Conservation (phyloP, 371 early-diverging fungal genomes). For the Mortierella sp. region DNA sequence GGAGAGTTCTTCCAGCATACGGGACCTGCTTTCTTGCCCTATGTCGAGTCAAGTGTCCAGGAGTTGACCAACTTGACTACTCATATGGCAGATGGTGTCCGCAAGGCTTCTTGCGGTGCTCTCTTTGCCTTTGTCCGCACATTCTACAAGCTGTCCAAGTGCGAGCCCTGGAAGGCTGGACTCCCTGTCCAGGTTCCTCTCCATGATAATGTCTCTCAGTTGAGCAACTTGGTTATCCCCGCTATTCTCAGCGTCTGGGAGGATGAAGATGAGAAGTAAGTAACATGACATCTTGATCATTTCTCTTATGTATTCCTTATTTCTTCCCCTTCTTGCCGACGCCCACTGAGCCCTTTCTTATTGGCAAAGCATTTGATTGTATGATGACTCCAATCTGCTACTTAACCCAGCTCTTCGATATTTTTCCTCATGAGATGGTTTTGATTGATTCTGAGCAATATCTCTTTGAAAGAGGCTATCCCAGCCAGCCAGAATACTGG, state of each 20-base stretch:
- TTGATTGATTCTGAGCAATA: conserved; percentile 33
- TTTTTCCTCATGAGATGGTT: conserved; percentile 40
- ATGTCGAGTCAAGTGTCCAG: conserved; percentile 73
- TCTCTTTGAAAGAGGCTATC: background rate
- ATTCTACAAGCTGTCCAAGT: conserved; percentile 71
- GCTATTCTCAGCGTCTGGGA: conserved; percentile 75
- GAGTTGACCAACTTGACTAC: conserved; percentile 70
- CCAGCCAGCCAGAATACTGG: background rate
- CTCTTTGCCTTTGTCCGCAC: conserved; percentile 84
- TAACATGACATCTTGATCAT: conserved; percentile 1
- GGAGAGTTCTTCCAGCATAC: conserved; percentile 89
- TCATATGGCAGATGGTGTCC: conserved; percentile 85
- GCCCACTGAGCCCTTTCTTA: background rate
- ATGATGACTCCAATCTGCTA: conserved; percentile 43
- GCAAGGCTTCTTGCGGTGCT: conserved; percentile 78
- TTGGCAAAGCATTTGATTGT: background rate
- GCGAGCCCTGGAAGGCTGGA: conserved; percentile 76
- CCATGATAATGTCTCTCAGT: conserved; percentile 76
- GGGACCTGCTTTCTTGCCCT: conserved; percentile 80
- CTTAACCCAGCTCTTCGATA: conserved; percentile 53
- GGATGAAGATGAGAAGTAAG: conserved; percentile 82
- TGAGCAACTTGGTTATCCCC: conserved; percentile 75
- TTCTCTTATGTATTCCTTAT: background rate
- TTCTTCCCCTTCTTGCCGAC: background rate
- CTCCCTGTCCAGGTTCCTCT: conserved; percentile 72